Base-by-base conservation (phyloP, 2,329 filamentous ascomycete genomes). In the Beauveria varroae region DNA sequence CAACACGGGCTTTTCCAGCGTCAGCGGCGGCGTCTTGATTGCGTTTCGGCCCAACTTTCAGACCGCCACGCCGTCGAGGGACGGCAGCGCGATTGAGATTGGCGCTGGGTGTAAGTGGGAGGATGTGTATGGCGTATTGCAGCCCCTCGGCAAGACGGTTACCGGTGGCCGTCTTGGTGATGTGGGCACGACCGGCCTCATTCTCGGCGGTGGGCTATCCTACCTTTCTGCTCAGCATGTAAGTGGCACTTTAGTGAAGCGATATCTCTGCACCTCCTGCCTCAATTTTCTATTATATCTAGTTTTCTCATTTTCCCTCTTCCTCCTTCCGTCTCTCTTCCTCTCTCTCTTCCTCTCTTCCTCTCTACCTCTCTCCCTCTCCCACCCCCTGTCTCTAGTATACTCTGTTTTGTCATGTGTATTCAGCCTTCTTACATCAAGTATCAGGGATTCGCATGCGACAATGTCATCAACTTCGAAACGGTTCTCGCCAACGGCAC, bases 401-500 rank as follows among this genome's bases (percentile, higher is more conserved):
- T 24, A 34, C 41, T 43, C 28, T 50, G 14, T 34, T 16, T 46
- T 30, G 16, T 55, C 28, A 41, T 26, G 18, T 26, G 26, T 16
- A 26, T 22, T 16, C 12, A 5, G 1, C 12, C 12, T 2, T 37
- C 34, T 37, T 37, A 37, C 34, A 5, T 37, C 12, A 6, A 2
- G 5, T 52, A 5, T 1, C 10, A 55, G 61, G 79, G 79, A 1
- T 75, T 75, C 43, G 72, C 68, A 14, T 76, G 73, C 63, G 77
- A 78, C 64, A 74, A 70, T 44, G 69, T 79, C 20, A 60, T 67
- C 37, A 74, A 73, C 58, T 77, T 69, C 53, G 71, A 79, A 63
- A 71, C 81, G 41, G 78, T 81, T 4, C 72, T 79, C 2, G 73
- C 75, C 3, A 68, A 72, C 56, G 78, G 78, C 7, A 62, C 63